Conservation (phyloP, 208 protist genomes). For the Trypanosoma scelopori region DNA sequence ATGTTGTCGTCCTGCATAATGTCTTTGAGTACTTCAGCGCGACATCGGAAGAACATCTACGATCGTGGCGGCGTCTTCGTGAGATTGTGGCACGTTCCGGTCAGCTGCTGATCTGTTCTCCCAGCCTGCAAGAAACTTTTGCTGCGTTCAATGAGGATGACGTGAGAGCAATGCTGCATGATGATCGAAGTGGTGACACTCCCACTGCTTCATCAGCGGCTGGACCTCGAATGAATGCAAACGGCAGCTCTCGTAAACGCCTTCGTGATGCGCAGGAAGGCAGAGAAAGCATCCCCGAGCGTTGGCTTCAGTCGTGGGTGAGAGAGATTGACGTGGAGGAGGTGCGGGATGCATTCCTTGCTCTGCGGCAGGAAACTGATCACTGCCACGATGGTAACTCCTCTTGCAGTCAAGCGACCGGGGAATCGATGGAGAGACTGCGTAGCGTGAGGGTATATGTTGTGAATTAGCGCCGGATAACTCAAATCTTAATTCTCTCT, state of each 20-base stretch:
- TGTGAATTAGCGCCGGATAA: conserved; percentile 12
- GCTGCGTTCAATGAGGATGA: conserved; percentile 26
- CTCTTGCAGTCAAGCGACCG: neutral
- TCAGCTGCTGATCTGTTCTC: conserved; percentile 64
- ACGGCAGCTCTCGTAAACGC: neutral
- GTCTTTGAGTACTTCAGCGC: conserved; percentile 86
- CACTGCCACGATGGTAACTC: neutral
- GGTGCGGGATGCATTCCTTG: conserved; percentile 15
- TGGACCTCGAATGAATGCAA: neutral
- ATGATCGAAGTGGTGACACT: neutral
- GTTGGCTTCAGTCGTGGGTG: conserved; percentile 22
- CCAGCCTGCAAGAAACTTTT: conserved; percentile 63
- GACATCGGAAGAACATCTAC: conserved; percentile 45
- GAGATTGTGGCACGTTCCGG: conserved; percentile 37
- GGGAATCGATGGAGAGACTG: conserved; percentile 18
- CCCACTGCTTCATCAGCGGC: too few species aligned
- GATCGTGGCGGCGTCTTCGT: conserved; percentile 67
- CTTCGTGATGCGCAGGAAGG: neutral
- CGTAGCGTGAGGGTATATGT: conserved; percentile 20
- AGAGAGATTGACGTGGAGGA: conserved; percentile 23
- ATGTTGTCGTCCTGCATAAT: conserved; percentile 86
- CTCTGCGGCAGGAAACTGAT: neutral
- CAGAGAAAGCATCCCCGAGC: neutral
- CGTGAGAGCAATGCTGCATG: neutral
- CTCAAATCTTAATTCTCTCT: neutral